phyloP scores from a whole-genome alignment of 148 eudicot genomes.

The Cornus florida region DNA sequence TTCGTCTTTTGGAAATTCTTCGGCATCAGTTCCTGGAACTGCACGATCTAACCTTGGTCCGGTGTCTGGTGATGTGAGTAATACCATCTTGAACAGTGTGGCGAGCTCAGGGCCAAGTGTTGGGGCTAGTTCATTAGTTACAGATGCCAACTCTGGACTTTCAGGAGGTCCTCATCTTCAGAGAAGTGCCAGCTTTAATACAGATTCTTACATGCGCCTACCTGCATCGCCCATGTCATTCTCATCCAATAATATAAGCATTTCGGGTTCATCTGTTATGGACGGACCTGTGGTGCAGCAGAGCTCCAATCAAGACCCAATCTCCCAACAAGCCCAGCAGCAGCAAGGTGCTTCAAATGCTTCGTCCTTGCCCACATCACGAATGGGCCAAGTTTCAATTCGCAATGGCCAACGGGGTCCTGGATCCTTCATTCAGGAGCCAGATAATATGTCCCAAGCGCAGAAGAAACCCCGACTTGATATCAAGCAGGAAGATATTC shows the following conservation, averaged over 20 bases:
- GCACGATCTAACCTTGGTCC: constrained; percentile 58
- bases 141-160: constrained; percentile 78
- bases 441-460: constrained; percentile 52
- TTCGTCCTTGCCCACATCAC: constrained; percentile 45
- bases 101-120: constrained; percentile 79
- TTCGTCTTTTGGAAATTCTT: constrained; percentile 74
- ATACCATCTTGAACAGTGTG: constrained; percentile 59
- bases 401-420: constrained; percentile 46
- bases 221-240: constrained; percentile 93
- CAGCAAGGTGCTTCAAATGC: constrained; percentile 57
- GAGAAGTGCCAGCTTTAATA: constrained; percentile 79
- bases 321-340: constrained; percentile 44
- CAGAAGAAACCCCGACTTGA: constrained; percentile 90
- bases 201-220: constrained; percentile 62
- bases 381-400: constrained; percentile 54
- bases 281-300: constrained; percentile 64
- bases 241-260: constrained; percentile 82
- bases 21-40: constrained; percentile 58
- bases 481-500: constrained; percentile 77
- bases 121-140: constrained; percentile 74
- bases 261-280: constrained; percentile 78
- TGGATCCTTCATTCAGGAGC: constrained; percentile 65
- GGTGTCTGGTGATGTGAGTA: constrained; percentile 64
- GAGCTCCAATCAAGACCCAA: constrained; percentile 62
- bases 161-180: constrained; percentile 76